Percentiles rank a stretch among this genome's conserved stretches.
Evolutionary conservation across 140 eudicot species (phyloP).

Genomic region (Cichorium intybus): DNA sequence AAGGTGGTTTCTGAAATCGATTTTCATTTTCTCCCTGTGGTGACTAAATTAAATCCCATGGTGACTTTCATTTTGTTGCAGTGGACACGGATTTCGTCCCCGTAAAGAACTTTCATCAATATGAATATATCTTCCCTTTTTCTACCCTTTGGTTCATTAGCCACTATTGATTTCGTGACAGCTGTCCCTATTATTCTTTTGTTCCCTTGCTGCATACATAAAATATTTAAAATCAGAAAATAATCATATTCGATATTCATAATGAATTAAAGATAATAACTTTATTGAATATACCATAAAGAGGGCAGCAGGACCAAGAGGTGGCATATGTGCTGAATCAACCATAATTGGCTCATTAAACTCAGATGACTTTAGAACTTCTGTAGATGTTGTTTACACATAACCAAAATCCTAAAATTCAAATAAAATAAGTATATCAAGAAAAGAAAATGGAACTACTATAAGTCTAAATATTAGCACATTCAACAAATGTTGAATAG

Average conservation of each 20-base stretch:
- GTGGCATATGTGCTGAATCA: slow-evolving; percentile 80
- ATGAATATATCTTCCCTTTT: slow-evolving; percentile 95
- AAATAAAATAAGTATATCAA: slow-evolving; percentile 10
- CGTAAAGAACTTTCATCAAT: no score
- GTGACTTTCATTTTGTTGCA: no score
- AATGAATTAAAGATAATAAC: not conserved
- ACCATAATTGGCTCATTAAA: slow-evolving; percentile 91
- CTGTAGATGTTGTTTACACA: slow-evolving; percentile 94
- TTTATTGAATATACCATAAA: slow-evolving; percentile 62
- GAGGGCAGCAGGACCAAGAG: slow-evolving; percentile 91
- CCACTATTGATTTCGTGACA: slow-evolving; percentile 91
- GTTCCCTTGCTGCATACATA: slow-evolving; percentile 73
- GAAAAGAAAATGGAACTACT: not conserved
- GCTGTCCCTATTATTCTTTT: slow-evolving; percentile 98
- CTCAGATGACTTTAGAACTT: slow-evolving; percentile 76
- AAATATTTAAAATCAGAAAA: slow-evolving; percentile 17
- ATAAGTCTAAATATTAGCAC: no score
- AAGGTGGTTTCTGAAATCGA: no score
- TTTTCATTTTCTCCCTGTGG: no score
- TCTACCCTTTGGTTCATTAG: slow-evolving; percentile 89
- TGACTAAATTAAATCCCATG: no score
- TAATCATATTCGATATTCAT: slow-evolving; percentile 2
- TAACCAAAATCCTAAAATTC: slow-evolving; percentile 89
- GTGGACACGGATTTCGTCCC: no score
- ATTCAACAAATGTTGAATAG: no score